Conservation (phyloP, 139 green algal species). For the Micromonas commoda region DNA sequence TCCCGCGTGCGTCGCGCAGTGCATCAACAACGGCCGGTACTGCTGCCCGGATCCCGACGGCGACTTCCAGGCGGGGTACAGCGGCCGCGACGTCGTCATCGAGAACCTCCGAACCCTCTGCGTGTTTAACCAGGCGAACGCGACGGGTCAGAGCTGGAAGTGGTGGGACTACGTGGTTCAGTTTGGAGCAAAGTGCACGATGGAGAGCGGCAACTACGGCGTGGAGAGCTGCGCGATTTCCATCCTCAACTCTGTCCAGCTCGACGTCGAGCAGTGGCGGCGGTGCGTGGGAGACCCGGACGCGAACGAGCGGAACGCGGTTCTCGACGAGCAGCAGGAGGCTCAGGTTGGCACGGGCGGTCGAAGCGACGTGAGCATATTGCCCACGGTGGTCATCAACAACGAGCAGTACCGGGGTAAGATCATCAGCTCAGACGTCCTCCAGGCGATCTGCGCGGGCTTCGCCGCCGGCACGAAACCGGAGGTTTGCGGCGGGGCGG, state of each 20-base stretch:
- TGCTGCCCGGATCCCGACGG: constrained; percentile 64
- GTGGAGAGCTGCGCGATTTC: constrained; percentile 56
- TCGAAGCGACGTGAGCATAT: constrained; percentile 60
- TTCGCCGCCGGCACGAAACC: constrained; percentile 66
- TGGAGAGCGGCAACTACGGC: constrained; percentile 57
- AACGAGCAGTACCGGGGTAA: constrained; percentile 72
- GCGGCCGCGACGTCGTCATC: constrained; percentile 52
- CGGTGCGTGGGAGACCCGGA: neutral
- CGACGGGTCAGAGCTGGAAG: constrained; percentile 49
- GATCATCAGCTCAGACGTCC: constrained; percentile 47
- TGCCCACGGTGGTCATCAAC: constrained; percentile 88
- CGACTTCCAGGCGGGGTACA: constrained; percentile 44
- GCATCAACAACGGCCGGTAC: constrained; percentile 71
- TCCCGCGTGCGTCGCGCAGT: constrained; percentile 68
- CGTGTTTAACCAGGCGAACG: constrained; percentile 60
- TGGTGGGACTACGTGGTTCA: constrained; percentile 84
- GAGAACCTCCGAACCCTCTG: constrained; percentile 88
- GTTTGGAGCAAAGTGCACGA: constrained; percentile 64
- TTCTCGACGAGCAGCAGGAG: constrained; percentile 62
- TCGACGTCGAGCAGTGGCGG: constrained; percentile 29
- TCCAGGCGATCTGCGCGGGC: constrained; percentile 75
- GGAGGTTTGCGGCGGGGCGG: constrained; percentile 54
- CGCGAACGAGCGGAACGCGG: constrained; percentile 42
- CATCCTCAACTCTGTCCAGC: constrained; percentile 50
- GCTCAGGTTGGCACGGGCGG: constrained; percentile 50